phyloP scores from a whole-genome alignment of 1,284 basidiomycete species.

The Cutaneotrichosporon sp. region DNA sequence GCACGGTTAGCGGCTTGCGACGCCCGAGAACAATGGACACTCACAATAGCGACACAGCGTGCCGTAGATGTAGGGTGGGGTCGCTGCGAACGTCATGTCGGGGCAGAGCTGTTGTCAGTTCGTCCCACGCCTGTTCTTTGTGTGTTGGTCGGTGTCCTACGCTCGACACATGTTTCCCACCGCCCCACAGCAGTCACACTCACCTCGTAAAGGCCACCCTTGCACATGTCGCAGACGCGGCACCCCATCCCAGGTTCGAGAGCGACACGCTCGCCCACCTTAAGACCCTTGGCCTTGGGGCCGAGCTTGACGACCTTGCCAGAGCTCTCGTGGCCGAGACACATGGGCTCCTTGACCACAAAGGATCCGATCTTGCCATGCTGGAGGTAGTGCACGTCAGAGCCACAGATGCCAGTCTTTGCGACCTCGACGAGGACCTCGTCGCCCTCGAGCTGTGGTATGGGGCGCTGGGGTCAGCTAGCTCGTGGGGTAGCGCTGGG shows the following conservation, averaged over 20 bases:
- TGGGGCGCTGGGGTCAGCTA: constrained; percentile 55
- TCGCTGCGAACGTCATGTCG: constrained; percentile 43
- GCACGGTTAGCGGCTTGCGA: too few relatives aligned
- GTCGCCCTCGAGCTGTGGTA: constrained; percentile 68
- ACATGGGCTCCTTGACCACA: constrained; percentile 47
- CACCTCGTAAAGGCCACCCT: constrained; percentile 75
- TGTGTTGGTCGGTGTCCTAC: too few relatives aligned
- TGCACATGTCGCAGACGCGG: constrained; percentile 41
- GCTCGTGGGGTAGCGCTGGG: background rate
- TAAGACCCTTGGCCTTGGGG: constrained; percentile 24
- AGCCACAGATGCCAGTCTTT: constrained; percentile 92
- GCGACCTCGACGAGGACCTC: constrained; percentile 85
- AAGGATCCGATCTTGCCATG: constrained; percentile 45
- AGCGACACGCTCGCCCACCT: constrained; percentile 51
- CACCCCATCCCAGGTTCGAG: constrained; percentile 57
- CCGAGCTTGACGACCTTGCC: constrained; percentile 41
- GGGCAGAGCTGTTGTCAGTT: constrained; percentile 53
- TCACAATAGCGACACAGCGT: constrained; percentile 45
- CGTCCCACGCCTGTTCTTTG: too few relatives aligned
- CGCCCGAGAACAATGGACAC: constrained; percentile 4
- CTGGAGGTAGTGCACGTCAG: constrained; percentile 60
- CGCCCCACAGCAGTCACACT: constrained; percentile 56
- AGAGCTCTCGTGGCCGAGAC: constrained; percentile 42
- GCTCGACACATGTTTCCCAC: constrained; percentile 80
- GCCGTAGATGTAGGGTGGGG: constrained; percentile 44